phyloP scores from a whole-genome alignment of 345 rosid species.

The Euphorbia lathyris region DNA sequence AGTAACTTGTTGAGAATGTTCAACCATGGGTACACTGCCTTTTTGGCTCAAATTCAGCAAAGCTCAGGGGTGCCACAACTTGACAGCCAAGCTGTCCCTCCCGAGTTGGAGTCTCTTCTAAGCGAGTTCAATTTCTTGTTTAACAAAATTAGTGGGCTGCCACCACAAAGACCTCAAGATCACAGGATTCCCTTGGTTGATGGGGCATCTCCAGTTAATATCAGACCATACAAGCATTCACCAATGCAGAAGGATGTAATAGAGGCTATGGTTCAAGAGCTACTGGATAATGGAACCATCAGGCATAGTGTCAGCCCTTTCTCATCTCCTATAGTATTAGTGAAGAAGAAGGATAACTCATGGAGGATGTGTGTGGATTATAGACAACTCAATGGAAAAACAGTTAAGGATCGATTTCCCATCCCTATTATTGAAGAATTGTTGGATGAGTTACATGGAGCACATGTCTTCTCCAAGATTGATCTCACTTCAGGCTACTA shows the following conservation, averaged over 20 bases:
- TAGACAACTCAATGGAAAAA: background rate
- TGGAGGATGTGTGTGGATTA: constrained; percentile 1
- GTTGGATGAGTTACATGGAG: background rate
- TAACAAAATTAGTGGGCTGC: background rate
- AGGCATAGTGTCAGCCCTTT: background rate
- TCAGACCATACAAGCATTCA: background rate
- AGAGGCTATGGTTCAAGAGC: background rate
- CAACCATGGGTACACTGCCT: too few relatives aligned
- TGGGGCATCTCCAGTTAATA: background rate
- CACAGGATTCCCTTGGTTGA: background rate
- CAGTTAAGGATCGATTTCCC: background rate
- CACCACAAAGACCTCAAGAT: background rate
- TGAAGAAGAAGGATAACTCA: background rate
- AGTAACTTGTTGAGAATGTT: too few relatives aligned
- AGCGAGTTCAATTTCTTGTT: background rate
- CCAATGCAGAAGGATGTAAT: background rate
- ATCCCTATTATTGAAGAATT: background rate
- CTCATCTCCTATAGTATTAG: background rate
- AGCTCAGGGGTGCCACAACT: too few relatives aligned
- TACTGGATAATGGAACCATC: background rate
- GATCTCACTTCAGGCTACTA: too few relatives aligned
- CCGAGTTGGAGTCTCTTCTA: too few relatives aligned
- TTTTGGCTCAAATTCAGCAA: too few relatives aligned
- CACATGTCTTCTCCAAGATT: background rate
- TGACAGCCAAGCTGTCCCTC: too few relatives aligned